Conservation (phyloP, 352 stramenopile species). For the Lagenidium giganteum region DNA sequence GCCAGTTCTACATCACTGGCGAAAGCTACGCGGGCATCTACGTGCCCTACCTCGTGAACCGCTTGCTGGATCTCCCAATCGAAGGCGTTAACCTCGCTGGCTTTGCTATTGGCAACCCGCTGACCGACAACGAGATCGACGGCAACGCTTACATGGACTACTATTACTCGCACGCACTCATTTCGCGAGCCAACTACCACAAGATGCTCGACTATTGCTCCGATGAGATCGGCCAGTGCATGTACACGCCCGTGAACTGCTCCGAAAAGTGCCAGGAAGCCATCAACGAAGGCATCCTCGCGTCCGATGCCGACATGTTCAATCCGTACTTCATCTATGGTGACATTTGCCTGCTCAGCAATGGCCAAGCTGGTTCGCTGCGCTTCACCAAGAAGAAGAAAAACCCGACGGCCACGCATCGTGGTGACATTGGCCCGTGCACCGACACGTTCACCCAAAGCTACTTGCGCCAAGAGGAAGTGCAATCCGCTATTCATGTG, state of each 20-base stretch:
- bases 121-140: conserved; percentile 64
- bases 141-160: conserved; percentile 71
- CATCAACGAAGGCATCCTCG: conserved; percentile 30
- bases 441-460: conserved; percentile 42
- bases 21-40: conserved; percentile 89
- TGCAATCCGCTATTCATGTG: conserved; percentile 55
- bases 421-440: conserved; percentile 47
- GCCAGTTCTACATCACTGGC: conserved; percentile 82
- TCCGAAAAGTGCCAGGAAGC: conserved; percentile 36
- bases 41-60: conserved; percentile 72
- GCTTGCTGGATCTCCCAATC: conserved; percentile 47
- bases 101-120: conserved; percentile 70
- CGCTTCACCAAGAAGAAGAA: conserved; percentile 24
- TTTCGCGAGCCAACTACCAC: conserved; percentile 57
- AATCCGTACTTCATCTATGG: conserved; percentile 76
- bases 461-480: conserved; percentile 43
- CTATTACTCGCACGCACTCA: conserved; percentile 74
- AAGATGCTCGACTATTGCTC: conserved; percentile 44
- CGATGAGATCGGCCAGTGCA: conserved; percentile 47
- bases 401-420: conserved; percentile 31
- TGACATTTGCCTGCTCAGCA: conserved; percentile 56
- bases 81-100: conserved; percentile 46
- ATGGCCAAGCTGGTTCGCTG: conserved; percentile 34
- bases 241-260: conserved; percentile 51
- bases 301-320: conserved; percentile 35